Evolutionary conservation across 306 rosid species (phyloP).

Genomic region (Medicago arabica): DNA sequence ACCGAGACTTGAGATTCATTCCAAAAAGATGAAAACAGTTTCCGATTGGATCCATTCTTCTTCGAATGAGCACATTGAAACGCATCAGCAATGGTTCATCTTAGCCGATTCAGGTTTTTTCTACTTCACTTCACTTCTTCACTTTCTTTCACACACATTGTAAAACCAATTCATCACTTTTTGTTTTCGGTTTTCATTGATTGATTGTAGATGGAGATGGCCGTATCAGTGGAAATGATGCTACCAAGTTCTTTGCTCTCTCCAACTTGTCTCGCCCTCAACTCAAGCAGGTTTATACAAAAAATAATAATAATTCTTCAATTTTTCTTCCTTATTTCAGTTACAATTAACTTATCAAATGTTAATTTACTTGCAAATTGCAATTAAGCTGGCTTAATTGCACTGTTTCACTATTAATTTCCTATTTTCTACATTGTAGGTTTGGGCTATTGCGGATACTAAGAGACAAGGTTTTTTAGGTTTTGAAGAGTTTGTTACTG

Average conservation of each 20-base stretch:
- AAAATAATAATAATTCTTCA: too few species aligned
- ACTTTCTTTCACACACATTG: neutral
- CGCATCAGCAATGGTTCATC: conserved; percentile 82
- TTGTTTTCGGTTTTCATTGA: neutral
- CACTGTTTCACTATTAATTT: neutral
- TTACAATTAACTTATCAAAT: neutral
- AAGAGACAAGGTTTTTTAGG: conserved; percentile 81
- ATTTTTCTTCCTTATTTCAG: neutral
- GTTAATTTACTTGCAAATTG: neutral
- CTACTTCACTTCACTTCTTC: neutral
- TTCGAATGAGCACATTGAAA: conserved; percentile 62
- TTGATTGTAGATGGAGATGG: conserved; percentile 72
- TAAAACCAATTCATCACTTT: neutral
- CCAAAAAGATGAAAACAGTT: conserved; percentile 56
- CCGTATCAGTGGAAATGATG: conserved; percentile 79
- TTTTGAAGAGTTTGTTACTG: conserved; percentile 72
- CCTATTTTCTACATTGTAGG: conserved; percentile 23
- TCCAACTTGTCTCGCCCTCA: conserved; percentile 83
- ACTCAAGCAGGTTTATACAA: conserved; percentile 69
- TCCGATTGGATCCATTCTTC: conserved; percentile 53
- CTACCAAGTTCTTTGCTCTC: conserved; percentile 82
- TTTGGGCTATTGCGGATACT: conserved; percentile 87
- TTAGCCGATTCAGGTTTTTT: conserved; percentile 78
- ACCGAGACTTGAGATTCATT: neutral
- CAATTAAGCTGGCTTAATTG: neutral